Evolutionary conservation across 1,284 basidiomycete genomes (phyloP).

Genomic region (Schizopora paradoxa): DNA sequence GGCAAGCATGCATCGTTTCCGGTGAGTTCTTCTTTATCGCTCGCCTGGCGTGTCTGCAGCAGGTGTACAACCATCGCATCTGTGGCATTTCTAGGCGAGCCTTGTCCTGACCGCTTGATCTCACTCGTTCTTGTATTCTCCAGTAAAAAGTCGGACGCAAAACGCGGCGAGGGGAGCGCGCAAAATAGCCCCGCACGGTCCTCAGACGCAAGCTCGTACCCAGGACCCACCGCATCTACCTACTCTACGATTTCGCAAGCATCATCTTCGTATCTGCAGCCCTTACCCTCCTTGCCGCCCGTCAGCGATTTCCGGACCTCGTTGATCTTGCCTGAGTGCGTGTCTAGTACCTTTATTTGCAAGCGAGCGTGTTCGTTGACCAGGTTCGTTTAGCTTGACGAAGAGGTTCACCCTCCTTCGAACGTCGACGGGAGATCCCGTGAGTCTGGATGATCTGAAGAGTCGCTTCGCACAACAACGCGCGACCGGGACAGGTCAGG

Average conservation of each 20-base stretch:
- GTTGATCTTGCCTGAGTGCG: conserved; percentile 76
- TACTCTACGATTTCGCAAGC: too few relatives aligned
- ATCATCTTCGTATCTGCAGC: conserved; percentile 18
- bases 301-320: conserved; percentile 75
- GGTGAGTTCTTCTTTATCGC: conserved; percentile 45
- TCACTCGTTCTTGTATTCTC: conserved; percentile 18
- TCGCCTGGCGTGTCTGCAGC: conserved; percentile 17
- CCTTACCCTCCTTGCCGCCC: conserved; percentile 52
- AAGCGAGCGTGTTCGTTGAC: conserved; percentile 19
- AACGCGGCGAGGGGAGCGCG: conserved; percentile 39
- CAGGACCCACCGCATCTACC: conserved; percentile 28
- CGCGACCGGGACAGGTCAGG: conserved; percentile 56
- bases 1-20: conserved; percentile 70
- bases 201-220: too few relatives aligned
- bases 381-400: conserved; percentile 51
- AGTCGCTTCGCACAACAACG: conserved; percentile 69
- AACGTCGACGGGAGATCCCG: conserved; percentile 55
- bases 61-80: conserved; percentile 22
- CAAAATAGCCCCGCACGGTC: too few relatives aligned
- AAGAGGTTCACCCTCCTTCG: conserved; percentile 75
- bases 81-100: conserved; percentile 29
- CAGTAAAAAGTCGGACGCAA: conserved; percentile 63
- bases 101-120: conserved; percentile 31
- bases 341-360: conserved; percentile 22
- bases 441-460: conserved; percentile 58